Base-by-base conservation (phyloP, 345 rosid species). In the Mercurialis annua region DNA sequence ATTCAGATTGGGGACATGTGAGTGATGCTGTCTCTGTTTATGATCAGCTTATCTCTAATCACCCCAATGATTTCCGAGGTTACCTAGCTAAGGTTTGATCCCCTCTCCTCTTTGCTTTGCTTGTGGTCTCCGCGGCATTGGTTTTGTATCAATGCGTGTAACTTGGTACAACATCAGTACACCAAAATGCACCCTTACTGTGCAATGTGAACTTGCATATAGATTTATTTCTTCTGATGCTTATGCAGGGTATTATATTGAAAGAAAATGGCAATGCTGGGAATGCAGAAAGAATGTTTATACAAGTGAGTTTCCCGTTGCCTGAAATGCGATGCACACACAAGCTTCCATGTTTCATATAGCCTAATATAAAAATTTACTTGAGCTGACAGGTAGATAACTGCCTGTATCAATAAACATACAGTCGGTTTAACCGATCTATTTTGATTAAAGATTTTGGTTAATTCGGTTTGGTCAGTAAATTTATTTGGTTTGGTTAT, bases 261-360 rank as follows among this genome's bases (percentile, higher is more conserved):
- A 90, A 85, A 84, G 94, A 90, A 80, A 87, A 90, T 70, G 94
- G 97, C 47, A 90, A 77, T 53, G 71, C 69, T 46, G 97, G 96
- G 66, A 97, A 86, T 59, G 94, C 98, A 27, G 96, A 87, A 86
- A 90, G 98, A 84, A 93, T 93, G 98, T 90, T 93, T 79, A 93
- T 93, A 59, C 98, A 93, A 75, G 98, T 93, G 72, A 87, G 83
- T 68, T 7, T 40, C 11, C 1, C 44, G 11, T n/a, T 56, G 46
- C 59, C 24, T 43, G 1, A 17, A 9, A 17, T 38, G 40, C 6
- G 5, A 8, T 7, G 20, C 50, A 65, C 34, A 21, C 24, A 51
- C 14, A 10, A 6, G 0, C 27, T 3, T 49, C 27, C 54, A 49
- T n/a, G 54, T 49, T 20, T 49, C 26, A 17, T 1, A 8, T 0